Evolutionary conservation across 257 asterid genomes (phyloP).

Genomic region (Capsicum baccatum): DNA sequence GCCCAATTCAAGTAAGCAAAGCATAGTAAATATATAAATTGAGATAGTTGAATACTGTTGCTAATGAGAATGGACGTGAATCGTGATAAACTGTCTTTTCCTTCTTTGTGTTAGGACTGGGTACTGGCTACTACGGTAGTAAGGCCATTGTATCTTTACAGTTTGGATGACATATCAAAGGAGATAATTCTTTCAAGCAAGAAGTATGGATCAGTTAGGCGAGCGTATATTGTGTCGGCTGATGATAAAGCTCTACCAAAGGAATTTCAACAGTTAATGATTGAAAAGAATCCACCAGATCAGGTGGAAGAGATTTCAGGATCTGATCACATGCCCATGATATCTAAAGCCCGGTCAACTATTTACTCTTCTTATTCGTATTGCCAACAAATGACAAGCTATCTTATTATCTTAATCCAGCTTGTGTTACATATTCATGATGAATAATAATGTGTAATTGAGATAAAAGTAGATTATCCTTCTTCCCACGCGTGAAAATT

Average conservation of each 20-base stretch:
- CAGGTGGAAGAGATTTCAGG: constrained; percentile 38
- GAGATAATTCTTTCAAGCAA: constrained; percentile 24
- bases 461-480: no score
- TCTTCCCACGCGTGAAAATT: no score
- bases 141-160: constrained; percentile 32
- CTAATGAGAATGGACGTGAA: background rate
- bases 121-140: constrained; percentile 38
- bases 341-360: constrained; percentile 42
- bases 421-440: background rate
- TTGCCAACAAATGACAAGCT: background rate
- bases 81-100: background rate
- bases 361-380: constrained; percentile 20
- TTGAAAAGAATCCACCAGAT: constrained; percentile 35
- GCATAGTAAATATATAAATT: background rate
- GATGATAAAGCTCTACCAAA: background rate
- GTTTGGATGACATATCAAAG: constrained; percentile 21
- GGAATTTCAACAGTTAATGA: constrained; percentile 38
- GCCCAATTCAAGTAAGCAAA: constrained; percentile 36
- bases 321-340: constrained; percentile 49
- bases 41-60: no score
- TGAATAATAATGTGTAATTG: no score
- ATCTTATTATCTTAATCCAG: background rate
- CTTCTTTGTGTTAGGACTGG: constrained; percentile 37
- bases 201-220: constrained; percentile 33
- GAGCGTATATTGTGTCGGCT: fast-evolving